These are phyloP conservation scores for Ogataea minuta DNA, from an alignment of 805 yeast species.

Conservation along the genomic window DNA sequence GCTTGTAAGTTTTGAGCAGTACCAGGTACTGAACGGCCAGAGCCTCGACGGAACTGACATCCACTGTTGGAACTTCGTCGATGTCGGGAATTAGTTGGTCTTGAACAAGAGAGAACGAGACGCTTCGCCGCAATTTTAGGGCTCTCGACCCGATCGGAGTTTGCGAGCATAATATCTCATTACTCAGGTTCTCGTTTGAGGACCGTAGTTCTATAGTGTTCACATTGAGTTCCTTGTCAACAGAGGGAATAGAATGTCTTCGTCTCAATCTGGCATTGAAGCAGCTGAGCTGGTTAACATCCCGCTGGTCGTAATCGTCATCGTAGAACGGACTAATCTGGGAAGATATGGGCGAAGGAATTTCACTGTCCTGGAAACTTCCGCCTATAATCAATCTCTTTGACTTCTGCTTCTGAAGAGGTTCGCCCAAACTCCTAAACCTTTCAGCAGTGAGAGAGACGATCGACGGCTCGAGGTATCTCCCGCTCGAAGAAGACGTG, in stretches of 20 bases:
- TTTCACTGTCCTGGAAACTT: slow-evolving; percentile 22
- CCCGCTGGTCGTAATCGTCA: slow-evolving; percentile 1
- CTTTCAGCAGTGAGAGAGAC: slow-evolving; percentile 3
- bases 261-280: slow-evolving; percentile 32
- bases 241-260: slow-evolving; percentile 40
- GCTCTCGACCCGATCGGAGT: slow-evolving; percentile 4
- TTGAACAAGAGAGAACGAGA: slow-evolving; percentile 34
- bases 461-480: slow-evolving; percentile 11
- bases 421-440: slow-evolving; percentile 1
- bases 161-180: slow-evolving; percentile 12
- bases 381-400: slow-evolving; percentile 24
- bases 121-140: slow-evolving; percentile 30
- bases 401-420: slow-evolving; percentile 19
- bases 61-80: slow-evolving; percentile 20
- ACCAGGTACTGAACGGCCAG: slow-evolving; percentile 27
- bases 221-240: slow-evolving; percentile 33
- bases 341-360: slow-evolving; percentile 7
- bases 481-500: slow-evolving; percentile 1
- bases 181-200: slow-evolving; percentile 24
- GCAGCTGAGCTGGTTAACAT: slow-evolving; percentile 19
- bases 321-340: slow-evolving; percentile 10
- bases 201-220: slow-evolving; percentile 26
- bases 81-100: slow-evolving; percentile 12
- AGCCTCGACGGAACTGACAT: slow-evolving; percentile 22
- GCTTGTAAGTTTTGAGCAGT: slow-evolving; percentile 20